phyloP scores from a whole-genome alignment of 805 yeast genomes.

The Priceomyces medius region DNA sequence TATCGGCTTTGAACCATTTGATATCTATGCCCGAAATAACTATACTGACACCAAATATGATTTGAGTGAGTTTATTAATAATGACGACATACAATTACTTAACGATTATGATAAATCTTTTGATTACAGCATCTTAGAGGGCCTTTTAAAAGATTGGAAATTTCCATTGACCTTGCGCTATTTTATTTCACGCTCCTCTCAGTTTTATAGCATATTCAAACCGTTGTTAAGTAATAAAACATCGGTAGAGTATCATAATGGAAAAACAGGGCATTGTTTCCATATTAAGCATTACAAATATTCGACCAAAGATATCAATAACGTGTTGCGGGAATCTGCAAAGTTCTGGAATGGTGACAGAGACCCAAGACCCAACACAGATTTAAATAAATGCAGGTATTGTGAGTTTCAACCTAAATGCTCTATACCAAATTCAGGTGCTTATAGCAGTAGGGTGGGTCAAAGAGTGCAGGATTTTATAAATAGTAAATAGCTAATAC shows the following conservation, averaged over 20 bases:
- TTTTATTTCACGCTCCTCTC: conserved; percentile 55
- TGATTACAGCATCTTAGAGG: conserved; percentile 19
- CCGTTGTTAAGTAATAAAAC: conserved; percentile 36
- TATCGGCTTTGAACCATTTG: conserved; percentile 44
- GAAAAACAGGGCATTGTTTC: conserved; percentile 33
- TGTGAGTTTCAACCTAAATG: conserved; percentile 50
- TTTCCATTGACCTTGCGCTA: conserved; percentile 55
- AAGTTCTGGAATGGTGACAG: conserved; percentile 61
- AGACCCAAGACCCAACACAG: conserved; percentile 45
- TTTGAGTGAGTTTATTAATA: conserved; percentile 6
- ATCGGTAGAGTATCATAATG: conserved; percentile 54
- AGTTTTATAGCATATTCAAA: conserved; percentile 37
- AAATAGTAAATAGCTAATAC: neutral
- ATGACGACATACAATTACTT: conserved; percentile 9
- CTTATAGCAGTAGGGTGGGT: conserved; percentile 6
- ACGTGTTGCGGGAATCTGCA: conserved; percentile 32
- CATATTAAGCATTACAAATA: conserved; percentile 40
- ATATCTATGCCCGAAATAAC: conserved; percentile 15
- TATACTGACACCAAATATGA: conserved; percentile 3
- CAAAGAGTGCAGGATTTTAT: conserved; percentile 9
- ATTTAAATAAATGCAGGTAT: conserved; percentile 44
- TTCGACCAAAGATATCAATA: conserved; percentile 26
- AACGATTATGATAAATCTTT: conserved; percentile 18
- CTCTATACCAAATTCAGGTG: conserved; percentile 17
- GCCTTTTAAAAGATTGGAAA: conserved; percentile 46